Percentiles rank a stretch among this genome's conserved stretches.
phyloP scores from a whole-genome alignment of 139 green algal genomes.

The Nannochloris sp. region DNA sequence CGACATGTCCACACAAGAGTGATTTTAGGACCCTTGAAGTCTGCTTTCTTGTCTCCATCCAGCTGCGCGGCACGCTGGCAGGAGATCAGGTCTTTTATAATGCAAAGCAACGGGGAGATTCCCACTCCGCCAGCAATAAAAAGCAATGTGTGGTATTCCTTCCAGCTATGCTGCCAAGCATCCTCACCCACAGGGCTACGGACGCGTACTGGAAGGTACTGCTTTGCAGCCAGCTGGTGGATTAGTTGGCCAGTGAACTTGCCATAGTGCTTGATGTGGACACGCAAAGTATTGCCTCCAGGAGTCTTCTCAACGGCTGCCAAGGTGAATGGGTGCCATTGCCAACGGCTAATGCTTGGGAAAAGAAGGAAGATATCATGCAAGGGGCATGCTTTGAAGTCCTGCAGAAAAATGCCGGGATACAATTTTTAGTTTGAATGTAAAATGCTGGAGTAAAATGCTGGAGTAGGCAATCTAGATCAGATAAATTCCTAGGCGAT shows the following conservation, averaged over 20 bases:
- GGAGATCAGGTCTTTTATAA: conserved; percentile 3
- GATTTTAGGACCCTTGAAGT: neutral
- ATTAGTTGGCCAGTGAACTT: conserved; percentile 16
- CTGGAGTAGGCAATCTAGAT: too few relatives aligned
- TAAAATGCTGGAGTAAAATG: too few relatives aligned
- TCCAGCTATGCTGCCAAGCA: neutral
- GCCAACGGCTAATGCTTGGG: conserved; percentile 22
- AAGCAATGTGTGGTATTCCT: conserved; percentile 3
- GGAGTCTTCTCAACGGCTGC: neutral
- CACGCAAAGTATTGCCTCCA: neutral
- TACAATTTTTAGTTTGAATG: too few relatives aligned
- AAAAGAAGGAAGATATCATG: conserved; percentile 26
- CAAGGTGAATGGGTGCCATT: conserved; percentile 37
- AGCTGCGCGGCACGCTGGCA: neutral
- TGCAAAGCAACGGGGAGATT: conserved; percentile 17
- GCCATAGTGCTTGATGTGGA: conserved; percentile 30
- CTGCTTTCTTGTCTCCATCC: neutral
- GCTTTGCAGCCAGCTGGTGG: neutral
- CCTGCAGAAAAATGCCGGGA: too few relatives aligned
- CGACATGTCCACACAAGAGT: conserved; percentile 12
- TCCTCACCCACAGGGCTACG: conserved; percentile 3
- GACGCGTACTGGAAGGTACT: conserved; percentile 14
- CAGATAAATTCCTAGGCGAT: too few relatives aligned
- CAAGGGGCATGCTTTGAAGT: neutral
- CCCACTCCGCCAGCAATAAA: conserved; percentile 26